Percentiles rank a stretch among this genome's conserved stretches.
Conservation (phyloP, 805 yeast species). For the Suhomyces kilbournensis region DNA sequence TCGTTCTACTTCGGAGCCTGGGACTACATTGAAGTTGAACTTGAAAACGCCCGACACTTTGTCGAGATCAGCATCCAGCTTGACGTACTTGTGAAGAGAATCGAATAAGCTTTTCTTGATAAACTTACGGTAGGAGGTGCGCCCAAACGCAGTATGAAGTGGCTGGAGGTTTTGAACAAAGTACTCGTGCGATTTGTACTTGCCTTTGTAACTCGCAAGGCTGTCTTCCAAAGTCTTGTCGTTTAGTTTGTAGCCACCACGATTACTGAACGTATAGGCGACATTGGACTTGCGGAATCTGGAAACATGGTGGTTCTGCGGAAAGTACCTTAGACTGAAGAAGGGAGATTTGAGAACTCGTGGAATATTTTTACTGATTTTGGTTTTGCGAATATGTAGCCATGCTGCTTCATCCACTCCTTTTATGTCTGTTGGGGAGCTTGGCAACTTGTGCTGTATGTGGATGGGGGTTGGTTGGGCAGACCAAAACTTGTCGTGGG, state of each 20-base stretch:
- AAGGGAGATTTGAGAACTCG: slow-evolving; percentile 16
- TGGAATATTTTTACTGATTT: slow-evolving; percentile 11
- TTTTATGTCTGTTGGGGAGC: slow-evolving; percentile 28
- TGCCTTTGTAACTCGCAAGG: slow-evolving; percentile 27
- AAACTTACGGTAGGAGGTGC: slow-evolving; percentile 25
- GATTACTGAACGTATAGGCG: slow-evolving; percentile 33
- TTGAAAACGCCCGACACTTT: slow-evolving; percentile 25
- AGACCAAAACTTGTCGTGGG: slow-evolving; percentile 6
- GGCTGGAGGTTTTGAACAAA: slow-evolving; percentile 28
- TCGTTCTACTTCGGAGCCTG: slow-evolving; percentile 17
- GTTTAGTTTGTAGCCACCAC: slow-evolving; percentile 27
- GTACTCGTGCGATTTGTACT: slow-evolving; percentile 16
- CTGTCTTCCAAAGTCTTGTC: slow-evolving; percentile 18
- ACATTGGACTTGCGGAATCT: slow-evolving; percentile 36
- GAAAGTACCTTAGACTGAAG: slow-evolving; percentile 28
- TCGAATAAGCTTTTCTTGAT: slow-evolving; percentile 9
- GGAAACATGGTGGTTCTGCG: slow-evolving; percentile 25
- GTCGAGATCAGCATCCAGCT: slow-evolving; percentile 2
- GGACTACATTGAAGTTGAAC: slow-evolving; percentile 18
- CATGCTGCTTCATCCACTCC: slow-evolving; percentile 30
- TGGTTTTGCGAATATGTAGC: slow-evolving; percentile 1
- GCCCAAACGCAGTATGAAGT: slow-evolving; percentile 29
- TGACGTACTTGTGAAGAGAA: slow-evolving; percentile 5
- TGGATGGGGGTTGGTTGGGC: slow-evolving; percentile 7
- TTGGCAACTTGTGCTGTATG: slow-evolving; percentile 19